These are phyloP conservation scores for Kwoniella sp. DNA, from an alignment of 768 basidiomycete species.

Conservation along the genomic window DNA sequence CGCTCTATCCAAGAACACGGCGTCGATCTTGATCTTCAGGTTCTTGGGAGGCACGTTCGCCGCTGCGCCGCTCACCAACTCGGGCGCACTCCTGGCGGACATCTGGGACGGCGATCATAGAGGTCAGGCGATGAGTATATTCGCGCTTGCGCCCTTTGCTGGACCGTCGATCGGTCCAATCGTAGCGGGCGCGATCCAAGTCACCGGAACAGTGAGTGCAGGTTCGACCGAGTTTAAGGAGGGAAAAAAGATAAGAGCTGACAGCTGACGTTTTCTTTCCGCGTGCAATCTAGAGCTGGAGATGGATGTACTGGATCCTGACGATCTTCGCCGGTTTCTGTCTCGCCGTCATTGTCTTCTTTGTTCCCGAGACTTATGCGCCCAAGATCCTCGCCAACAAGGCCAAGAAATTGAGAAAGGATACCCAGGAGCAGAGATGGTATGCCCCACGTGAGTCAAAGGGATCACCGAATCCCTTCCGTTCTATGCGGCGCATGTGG, in stretches of 20 bases:
- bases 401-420: conserved; percentile 54
- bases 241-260: no score
- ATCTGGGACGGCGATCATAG: conserved; percentile 57
- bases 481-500: not conserved
- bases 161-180: conserved; percentile 57
- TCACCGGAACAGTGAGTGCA: conserved; percentile 51
- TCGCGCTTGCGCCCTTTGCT: conserved; percentile 57
- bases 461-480: not conserved
- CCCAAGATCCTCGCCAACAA: conserved; percentile 53
- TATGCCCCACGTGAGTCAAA: conserved; percentile 52
- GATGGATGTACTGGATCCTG: conserved; percentile 56
- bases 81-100: conserved; percentile 57
- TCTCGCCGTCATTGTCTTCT: conserved; percentile 44
- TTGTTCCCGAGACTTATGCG: conserved; percentile 56
- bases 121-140: conserved; percentile 55
- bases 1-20: conserved; percentile 57
- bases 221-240: no score
- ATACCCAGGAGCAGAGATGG: conserved; percentile 54
- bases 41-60: conserved; percentile 58
- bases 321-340: conserved; percentile 54
- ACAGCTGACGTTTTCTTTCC: not conserved
- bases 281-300: conserved; percentile 34
- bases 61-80: conserved; percentile 57
- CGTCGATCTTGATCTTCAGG: conserved; percentile 57
- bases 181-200: conserved; percentile 55